These are phyloP conservation scores for Endoconidiophora laricicola DNA, from an alignment of 2,329 filamentous ascomycete species.

Conservation along the genomic window DNA sequence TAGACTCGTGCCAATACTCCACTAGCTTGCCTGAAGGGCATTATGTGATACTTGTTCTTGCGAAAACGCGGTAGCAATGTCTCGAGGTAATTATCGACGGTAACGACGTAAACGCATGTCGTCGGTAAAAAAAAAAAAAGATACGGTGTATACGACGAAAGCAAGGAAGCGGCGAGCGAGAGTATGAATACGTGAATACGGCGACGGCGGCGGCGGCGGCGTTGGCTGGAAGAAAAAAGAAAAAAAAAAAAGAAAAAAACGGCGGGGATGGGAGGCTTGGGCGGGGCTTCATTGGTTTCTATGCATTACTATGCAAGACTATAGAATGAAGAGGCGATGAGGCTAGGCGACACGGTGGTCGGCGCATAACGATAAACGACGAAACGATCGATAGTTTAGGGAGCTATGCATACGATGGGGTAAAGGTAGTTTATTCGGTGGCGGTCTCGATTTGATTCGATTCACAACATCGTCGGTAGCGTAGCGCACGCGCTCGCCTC, in stretches of 20 bases:
- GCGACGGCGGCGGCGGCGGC: conserved; percentile 5
- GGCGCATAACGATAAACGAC: too few relatives aligned
- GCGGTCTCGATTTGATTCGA: too few relatives aligned
- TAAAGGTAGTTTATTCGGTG: not conserved
- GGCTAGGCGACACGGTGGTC: too few relatives aligned
- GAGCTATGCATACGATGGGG: not conserved
- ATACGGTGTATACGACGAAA: too few relatives aligned
- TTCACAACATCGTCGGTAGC: not conserved
- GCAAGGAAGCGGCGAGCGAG: not conserved
- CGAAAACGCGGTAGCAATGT: not conserved
- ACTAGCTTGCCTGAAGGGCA: conserved; percentile 7
- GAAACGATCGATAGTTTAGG: not conserved
- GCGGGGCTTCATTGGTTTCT: not conserved
- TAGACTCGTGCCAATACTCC: conserved; percentile 8
- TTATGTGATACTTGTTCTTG: not conserved
- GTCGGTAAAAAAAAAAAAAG: not conserved
- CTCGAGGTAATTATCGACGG: not conserved
- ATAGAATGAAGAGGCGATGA: too few relatives aligned
- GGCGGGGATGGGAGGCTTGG: not conserved
- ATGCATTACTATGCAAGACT: too few relatives aligned
- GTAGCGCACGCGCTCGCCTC: not conserved
- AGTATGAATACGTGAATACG: not conserved
- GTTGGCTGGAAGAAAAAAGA: not conserved
- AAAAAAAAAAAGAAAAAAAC: not conserved
- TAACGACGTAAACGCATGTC: not conserved